These are phyloP conservation scores for Allomyces macrogynus DNA, from an alignment of 192 early-diverging fungal species.

Conservation along the genomic window DNA sequence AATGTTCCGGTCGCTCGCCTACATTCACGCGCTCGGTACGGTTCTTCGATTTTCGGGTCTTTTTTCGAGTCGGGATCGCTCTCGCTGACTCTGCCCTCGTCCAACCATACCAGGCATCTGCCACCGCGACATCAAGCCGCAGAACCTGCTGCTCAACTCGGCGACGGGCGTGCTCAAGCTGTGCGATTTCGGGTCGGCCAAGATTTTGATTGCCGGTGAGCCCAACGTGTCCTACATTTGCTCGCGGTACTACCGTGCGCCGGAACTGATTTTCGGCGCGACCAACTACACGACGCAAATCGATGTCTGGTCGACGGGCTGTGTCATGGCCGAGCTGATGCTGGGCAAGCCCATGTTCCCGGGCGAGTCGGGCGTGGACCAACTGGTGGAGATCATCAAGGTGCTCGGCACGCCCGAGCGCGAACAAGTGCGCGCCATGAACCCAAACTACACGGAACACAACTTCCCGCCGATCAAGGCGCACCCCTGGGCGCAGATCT, in stretches of 20 bases:
- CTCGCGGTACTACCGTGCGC: constrained; percentile 91
- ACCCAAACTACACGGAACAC: constrained; percentile 94
- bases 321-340: constrained; percentile 92
- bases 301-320: constrained; percentile 90
- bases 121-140: constrained; percentile 98
- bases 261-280: constrained; percentile 90
- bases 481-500: constrained; percentile 68
- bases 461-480: constrained; percentile 97
- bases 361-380: constrained; percentile 92
- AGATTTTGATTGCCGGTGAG: constrained; percentile 81
- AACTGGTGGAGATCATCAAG: constrained; percentile 98
- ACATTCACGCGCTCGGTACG: constrained; percentile 67
- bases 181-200: constrained; percentile 94
- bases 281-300: constrained; percentile 77
- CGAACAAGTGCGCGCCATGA: constrained; percentile 94
- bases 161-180: constrained; percentile 80
- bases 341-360: constrained; percentile 84
- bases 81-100: too few relatives aligned
- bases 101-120: constrained; percentile 40
- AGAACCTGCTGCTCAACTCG: constrained; percentile 87
- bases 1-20: constrained; percentile 85
- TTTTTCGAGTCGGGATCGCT: too few relatives aligned
- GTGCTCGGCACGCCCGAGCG: constrained; percentile 86
- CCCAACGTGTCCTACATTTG: constrained; percentile 98
- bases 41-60: too few relatives aligned